phyloP scores from a whole-genome alignment of 176 grass and related monocot species.

The Ensete ventricosum region DNA sequence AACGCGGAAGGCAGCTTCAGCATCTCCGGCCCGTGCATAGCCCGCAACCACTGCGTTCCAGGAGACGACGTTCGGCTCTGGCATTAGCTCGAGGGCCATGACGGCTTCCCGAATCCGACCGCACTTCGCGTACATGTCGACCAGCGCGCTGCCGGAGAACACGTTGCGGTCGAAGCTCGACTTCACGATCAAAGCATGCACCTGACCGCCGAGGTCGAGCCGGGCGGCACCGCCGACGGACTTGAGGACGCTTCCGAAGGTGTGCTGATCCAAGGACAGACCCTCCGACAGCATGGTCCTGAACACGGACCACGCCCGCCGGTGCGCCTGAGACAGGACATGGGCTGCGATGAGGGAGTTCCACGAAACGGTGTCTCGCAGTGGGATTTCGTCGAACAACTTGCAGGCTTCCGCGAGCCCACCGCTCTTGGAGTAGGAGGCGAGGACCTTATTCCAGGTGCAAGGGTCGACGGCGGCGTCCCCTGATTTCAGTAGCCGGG shows the following conservation, averaged over 20 bases:
- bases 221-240: constrained; percentile 15
- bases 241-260: constrained; percentile 36
- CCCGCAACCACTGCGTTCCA: constrained; percentile 48
- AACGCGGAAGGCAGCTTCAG: neutral
- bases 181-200: constrained; percentile 36
- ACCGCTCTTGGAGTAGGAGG: constrained; percentile 27
- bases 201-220: constrained; percentile 20
- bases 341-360: constrained; percentile 50
- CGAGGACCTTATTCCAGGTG: constrained; percentile 49
- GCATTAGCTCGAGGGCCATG: constrained; percentile 40
- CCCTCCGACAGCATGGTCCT: constrained; percentile 23
- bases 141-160: constrained; percentile 32
- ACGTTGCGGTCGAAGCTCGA: constrained; percentile 24
- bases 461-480: constrained; percentile 13
- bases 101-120: constrained; percentile 25
- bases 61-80: constrained; percentile 33
- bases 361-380: constrained; percentile 41
- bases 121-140: constrained; percentile 38
- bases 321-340: constrained; percentile 21
- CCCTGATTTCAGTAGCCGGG: constrained; percentile 36
- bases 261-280: constrained; percentile 32
- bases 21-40: constrained; percentile 1
- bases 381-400: constrained; percentile 48
- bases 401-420: constrained; percentile 23
- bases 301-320: constrained; percentile 23